Evolutionary conservation across 257 asterid species (phyloP).

Genomic region (Osmanthus fragrans): DNA sequence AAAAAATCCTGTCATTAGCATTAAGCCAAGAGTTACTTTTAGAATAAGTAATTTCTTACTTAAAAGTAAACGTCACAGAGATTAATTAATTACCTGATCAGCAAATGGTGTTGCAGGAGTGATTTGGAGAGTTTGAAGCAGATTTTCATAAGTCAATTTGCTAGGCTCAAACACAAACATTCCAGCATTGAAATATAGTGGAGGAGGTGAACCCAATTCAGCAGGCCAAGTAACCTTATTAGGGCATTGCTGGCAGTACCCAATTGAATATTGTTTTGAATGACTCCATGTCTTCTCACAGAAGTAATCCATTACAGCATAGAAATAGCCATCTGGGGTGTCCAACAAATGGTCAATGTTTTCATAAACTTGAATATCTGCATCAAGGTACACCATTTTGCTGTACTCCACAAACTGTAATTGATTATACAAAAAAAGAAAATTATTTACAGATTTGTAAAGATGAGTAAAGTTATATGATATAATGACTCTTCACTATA

Average conservation of each 20-base stretch:
- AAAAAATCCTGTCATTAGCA: slow-evolving; percentile 28
- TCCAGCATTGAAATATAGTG: slow-evolving; percentile 61
- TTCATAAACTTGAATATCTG: slow-evolving; percentile 57
- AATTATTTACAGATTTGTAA: too few relatives aligned
- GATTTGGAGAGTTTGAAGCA: slow-evolving; percentile 42
- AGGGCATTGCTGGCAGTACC: slow-evolving; percentile 66
- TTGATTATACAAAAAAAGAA: too few relatives aligned
- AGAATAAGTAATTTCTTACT: too few relatives aligned
- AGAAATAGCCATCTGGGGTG: slow-evolving; percentile 51
- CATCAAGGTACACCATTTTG: slow-evolving; percentile 66
- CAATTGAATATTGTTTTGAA: slow-evolving; percentile 45
- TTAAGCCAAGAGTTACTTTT: background rate
- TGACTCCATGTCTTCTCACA: slow-evolving; percentile 69
- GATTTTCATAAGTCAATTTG: slow-evolving; percentile 37
- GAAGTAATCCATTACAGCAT: slow-evolving; percentile 63
- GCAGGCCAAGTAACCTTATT: slow-evolving; percentile 54
- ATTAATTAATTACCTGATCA: slow-evolving; percentile 45
- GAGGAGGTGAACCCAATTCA: slow-evolving; percentile 53
- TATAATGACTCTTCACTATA: too few relatives aligned
- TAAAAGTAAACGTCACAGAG: too few relatives aligned
- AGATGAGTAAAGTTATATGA: too few relatives aligned
- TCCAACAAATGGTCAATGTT: slow-evolving; percentile 61
- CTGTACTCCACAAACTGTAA: slow-evolving; percentile 54
- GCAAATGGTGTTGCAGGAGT: slow-evolving; percentile 64
- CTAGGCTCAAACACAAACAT: slow-evolving; percentile 60